Conservation (phyloP, 352 stramenopile genomes). For the Pythium rishiriense region DNA sequence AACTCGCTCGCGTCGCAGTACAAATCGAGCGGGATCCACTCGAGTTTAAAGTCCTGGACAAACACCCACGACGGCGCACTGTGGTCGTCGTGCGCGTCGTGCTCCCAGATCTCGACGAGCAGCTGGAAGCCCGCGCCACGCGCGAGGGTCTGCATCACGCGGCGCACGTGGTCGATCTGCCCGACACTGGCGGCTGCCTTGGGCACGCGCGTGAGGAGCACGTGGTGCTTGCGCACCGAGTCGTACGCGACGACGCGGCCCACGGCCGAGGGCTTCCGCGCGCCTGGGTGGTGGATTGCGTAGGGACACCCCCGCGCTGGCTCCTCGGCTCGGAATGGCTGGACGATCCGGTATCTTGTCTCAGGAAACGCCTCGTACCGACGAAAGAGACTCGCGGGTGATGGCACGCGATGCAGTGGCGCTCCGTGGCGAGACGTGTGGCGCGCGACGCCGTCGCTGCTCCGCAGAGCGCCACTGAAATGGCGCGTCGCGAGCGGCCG, state of each 20-base stretch:
- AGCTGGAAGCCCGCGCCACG: constrained; percentile 42
- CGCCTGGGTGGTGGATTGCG: neutral
- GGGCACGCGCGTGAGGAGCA: constrained; percentile 22
- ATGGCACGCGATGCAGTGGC: neutral
- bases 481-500: neutral
- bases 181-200: constrained; percentile 26
- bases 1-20: constrained; percentile 33
- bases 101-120: constrained; percentile 52
- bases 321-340: constrained; percentile 9
- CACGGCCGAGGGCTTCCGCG: neutral
- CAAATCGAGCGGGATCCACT: constrained; percentile 36
- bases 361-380: constrained; percentile 20
- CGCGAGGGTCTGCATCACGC: constrained; percentile 35
- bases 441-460: too few species aligned
- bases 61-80: constrained; percentile 43
- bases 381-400: constrained; percentile 4
- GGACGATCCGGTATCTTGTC: constrained; percentile 13
- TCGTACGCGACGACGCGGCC: constrained; percentile 18
- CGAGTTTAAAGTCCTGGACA: constrained; percentile 42
- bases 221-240: constrained; percentile 8
- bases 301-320: neutral
- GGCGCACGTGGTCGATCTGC: constrained; percentile 50
- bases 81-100: neutral
- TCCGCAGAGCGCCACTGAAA: neutral
- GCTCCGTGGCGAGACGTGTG: neutral